phyloP scores from a whole-genome alignment of 1,139 yeast species.

The Magnusiomyces clavatus region DNA sequence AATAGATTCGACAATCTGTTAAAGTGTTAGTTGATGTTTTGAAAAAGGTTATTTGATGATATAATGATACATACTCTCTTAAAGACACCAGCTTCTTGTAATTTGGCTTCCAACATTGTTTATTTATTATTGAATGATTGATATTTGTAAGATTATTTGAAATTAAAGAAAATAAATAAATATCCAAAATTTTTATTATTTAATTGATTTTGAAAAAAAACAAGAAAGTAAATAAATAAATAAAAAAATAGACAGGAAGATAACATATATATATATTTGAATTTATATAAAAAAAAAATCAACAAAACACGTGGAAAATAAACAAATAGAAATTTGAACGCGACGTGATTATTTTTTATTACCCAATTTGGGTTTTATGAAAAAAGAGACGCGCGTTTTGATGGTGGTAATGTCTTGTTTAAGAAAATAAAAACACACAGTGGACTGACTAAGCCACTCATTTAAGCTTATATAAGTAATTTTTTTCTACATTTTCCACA shows the following conservation, averaged over 20 bases:
- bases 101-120: conserved; percentile 91
- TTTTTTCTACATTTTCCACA: too few species aligned
- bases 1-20: conserved; percentile 72
- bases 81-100: conserved; percentile 84
- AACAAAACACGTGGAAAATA: too few species aligned
- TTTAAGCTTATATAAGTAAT: too few species aligned
- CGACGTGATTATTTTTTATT: too few species aligned
- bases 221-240: background rate
- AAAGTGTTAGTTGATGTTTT: conserved; percentile 2
- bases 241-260: background rate
- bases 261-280: background rate
- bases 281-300: too few species aligned
- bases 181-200: background rate
- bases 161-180: background rate
- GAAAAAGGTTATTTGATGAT: background rate
- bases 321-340: too few species aligned
- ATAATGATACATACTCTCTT: conserved; percentile 46
- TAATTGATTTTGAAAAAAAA: background rate
- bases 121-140: background rate
- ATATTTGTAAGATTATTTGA: background rate
- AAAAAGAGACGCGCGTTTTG: too few species aligned
- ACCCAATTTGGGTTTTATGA: too few species aligned
- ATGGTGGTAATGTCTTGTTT: too few species aligned
- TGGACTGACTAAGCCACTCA: too few species aligned
- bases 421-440: too few species aligned